These are phyloP conservation scores for Kandelia obovata DNA, from an alignment of 345 rosid species.

Conservation along the genomic window DNA sequence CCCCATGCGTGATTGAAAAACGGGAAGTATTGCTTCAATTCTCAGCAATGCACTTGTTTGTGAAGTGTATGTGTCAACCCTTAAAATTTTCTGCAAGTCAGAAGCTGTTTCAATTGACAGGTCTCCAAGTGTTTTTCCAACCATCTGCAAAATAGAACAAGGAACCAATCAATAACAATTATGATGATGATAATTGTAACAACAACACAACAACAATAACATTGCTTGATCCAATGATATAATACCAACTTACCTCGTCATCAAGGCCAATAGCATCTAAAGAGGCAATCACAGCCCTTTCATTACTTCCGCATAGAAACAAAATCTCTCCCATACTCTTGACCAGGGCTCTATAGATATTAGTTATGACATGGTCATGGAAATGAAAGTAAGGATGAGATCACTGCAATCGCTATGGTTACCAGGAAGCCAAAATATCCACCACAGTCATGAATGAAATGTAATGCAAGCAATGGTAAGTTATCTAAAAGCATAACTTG, in stretches of 20 bases:
- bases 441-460: background rate
- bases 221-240: constrained; percentile 10
- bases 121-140: constrained; percentile 55
- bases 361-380: background rate
- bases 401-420: background rate
- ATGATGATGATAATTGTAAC: background rate
- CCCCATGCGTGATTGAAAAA: constrained; percentile 92
- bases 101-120: constrained; percentile 74
- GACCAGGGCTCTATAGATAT: constrained; percentile 62
- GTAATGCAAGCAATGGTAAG: constrained; percentile 4
- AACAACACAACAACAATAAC: background rate
- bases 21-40: constrained; percentile 58
- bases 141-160: constrained; percentile 34
- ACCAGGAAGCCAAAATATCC: background rate
- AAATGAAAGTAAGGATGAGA: background rate
- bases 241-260: constrained; percentile 45
- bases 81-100: constrained; percentile 70
- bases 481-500: background rate
- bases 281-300: constrained; percentile 64
- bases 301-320: constrained; percentile 73
- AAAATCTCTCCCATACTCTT: constrained; percentile 94
- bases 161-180: constrained; percentile 11
- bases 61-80: constrained; percentile 53
- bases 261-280: constrained; percentile 31
- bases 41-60: constrained; percentile 49